These are phyloP conservation scores for Trametes hirsuta DNA, from an alignment of 1,284 basidiomycete species.

Conservation along the genomic window DNA sequence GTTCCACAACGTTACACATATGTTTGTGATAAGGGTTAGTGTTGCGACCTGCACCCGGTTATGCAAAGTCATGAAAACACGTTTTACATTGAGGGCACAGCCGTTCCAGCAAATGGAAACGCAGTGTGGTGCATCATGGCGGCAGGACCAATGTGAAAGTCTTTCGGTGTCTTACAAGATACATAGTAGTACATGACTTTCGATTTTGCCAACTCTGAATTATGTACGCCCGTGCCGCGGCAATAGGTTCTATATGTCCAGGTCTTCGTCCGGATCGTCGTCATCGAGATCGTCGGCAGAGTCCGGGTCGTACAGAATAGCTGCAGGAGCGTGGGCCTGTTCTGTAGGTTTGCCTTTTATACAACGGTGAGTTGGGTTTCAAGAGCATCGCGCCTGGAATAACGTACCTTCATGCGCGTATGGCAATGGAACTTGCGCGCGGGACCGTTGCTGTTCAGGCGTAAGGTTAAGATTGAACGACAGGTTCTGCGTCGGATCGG, in stretches of 20 bases:
- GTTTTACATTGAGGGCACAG: too few species aligned
- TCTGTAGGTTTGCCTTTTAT: slow-evolving; percentile 31
- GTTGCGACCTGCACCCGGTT: too few species aligned
- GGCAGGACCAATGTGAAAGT: neutral
- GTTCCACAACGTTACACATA: too few species aligned
- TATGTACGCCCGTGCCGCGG: too few species aligned
- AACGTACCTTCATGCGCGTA: slow-evolving; percentile 81
- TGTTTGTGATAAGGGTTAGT: too few species aligned
- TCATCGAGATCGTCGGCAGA: slow-evolving; percentile 89
- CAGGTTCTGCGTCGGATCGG: slow-evolving; percentile 65
- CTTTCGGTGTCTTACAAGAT: neutral
- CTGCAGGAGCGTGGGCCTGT: slow-evolving; percentile 30
- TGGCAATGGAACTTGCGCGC: slow-evolving; percentile 82
- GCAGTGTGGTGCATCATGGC: too few species aligned
- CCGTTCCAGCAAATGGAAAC: too few species aligned
- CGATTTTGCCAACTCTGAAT: neutral
- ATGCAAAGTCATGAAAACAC: too few species aligned
- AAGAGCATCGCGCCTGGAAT: neutral
- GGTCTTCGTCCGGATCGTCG: slow-evolving; percentile 88
- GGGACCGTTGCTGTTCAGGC: slow-evolving; percentile 77
- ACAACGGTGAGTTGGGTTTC: neutral
- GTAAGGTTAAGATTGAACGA: slow-evolving; percentile 89
- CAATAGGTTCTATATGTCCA: slow-evolving; percentile 62
- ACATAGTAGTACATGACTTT: neutral
- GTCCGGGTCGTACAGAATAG: slow-evolving; percentile 79